Percentiles rank a stretch among this genome's conserved stretches.
These are phyloP conservation scores for Sarocladium strictum DNA, from an alignment of 2,329 filamentous ascomycete species.

Conservation along the genomic window DNA sequence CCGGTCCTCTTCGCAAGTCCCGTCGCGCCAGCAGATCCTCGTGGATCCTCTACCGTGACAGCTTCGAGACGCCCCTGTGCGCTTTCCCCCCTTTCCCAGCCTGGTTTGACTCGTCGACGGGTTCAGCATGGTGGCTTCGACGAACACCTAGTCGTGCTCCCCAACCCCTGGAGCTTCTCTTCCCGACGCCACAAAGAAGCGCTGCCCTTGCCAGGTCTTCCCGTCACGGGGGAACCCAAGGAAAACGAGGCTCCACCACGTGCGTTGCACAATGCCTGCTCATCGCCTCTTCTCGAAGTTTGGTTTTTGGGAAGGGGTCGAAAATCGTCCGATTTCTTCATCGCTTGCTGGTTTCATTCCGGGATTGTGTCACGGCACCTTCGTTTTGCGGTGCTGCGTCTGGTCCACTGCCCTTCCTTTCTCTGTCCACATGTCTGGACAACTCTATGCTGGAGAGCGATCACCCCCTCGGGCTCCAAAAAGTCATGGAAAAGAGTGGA, in stretches of 20 bases:
- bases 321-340: slow-evolving; percentile 7
- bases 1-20: not conserved
- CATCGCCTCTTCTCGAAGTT: not conserved
- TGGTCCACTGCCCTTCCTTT: slow-evolving; percentile 9
- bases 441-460: not conserved
- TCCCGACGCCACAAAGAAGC: not conserved
- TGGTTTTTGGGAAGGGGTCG: not conserved
- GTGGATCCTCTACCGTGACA: not conserved
- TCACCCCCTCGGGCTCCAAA: not conserved
- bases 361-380: not conserved
- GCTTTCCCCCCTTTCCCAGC: not conserved
- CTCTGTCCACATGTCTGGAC: not conserved
- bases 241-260: not conserved
- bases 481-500: not conserved
- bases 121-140: not conserved
- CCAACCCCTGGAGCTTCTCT: not conserved
- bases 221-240: not conserved
- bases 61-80: not conserved
- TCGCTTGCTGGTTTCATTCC: not conserved
- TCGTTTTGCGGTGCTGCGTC: not conserved
- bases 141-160: too few relatives aligned
- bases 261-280: slow-evolving; percentile 6
- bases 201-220: not conserved
- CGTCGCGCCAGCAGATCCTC: not conserved
- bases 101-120: not conserved